Evolutionary conservation across 2,329 filamentous ascomycete species (phyloP), one percentile per base, ranked within the genome.

Genomic region (Ophiostoma sp.): DNA sequence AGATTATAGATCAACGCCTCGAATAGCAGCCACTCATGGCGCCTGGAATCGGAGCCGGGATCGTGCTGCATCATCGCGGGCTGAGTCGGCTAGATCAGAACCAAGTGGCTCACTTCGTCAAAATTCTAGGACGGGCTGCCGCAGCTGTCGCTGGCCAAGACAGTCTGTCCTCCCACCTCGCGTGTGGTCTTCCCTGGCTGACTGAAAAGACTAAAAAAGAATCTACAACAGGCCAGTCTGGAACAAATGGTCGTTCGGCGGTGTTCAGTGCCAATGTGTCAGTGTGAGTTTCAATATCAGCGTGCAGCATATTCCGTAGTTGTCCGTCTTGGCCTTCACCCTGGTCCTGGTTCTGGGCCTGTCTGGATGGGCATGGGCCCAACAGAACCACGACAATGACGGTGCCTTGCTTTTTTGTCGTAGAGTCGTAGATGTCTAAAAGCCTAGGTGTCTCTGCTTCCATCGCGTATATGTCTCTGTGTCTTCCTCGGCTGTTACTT

Each of bases 81-180:
- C 44, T n/a, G 44, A n/a, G 17, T 41, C 44, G 17, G 44, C 44
- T n/a, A 17, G 44, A 20, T 3, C 6, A 7, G 11, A 20, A 6
- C 6, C 17, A 48, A 8, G 17, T n/a, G n/a, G 17, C 44, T 48
- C 17, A n/a, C 44, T 48, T 6, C 17, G 44, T 48, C 17, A 20
- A 48, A 17, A 7, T 2, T 48, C 52, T 57, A 27, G 52, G 52
- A 57, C 27, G 8, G 52, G 23, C 23, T 31, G 54, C 54, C n/a
- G 10, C 17, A 60, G 54, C 54, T 1, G 15, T 41, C 6, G 62
- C 15, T 41, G 35, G 62, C 62, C 62, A 65, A 65, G 62, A 65
- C 62, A 65, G 62, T 41, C 62, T 65, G 62, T 65, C 33, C 62
- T 65, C 62, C 62, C 62, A 41, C 35, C 62, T 65, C 62, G 62